A percentile compares a stretch with the other conserved stretches of the same genome.
Conservation (phyloP, 768 basidiomycete genomes). For the Boletus eberwhitei region DNA sequence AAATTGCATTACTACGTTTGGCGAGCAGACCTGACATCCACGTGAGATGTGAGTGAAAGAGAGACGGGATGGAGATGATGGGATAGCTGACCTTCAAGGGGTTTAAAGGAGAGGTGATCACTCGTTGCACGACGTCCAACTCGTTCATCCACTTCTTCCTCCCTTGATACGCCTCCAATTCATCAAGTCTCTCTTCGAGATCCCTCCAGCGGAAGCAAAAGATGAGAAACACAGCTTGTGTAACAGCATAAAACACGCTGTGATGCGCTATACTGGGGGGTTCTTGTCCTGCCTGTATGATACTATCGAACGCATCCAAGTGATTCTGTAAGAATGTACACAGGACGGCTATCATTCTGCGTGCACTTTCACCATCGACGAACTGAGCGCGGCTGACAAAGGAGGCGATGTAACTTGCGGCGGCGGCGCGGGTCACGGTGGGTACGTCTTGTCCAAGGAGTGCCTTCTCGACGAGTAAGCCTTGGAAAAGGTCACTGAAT, state of each 20-base stretch:
- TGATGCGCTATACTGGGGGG: slow-evolving; percentile 40
- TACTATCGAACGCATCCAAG: slow-evolving; percentile 65
- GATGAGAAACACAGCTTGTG: slow-evolving; percentile 90
- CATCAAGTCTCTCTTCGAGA: slow-evolving; percentile 59
- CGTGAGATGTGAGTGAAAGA: background rate
- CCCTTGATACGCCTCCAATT: slow-evolving; percentile 47
- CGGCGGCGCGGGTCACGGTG: slow-evolving; percentile 82
- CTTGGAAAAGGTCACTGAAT: slow-evolving; percentile 91
- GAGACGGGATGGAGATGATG: too few species aligned
- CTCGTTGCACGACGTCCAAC: slow-evolving; percentile 72
- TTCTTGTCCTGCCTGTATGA: slow-evolving; percentile 36
- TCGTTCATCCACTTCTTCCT: slow-evolving; percentile 82
- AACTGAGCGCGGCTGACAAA: slow-evolving; percentile 89
- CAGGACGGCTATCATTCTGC: slow-evolving; percentile 76
- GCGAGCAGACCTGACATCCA: slow-evolving; percentile 73
- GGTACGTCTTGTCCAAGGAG: slow-evolving; percentile 59
- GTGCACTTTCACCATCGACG: slow-evolving; percentile 70
- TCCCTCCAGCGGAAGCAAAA: slow-evolving; percentile 99
- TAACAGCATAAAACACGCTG: slow-evolving; percentile 86
- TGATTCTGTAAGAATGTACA: slow-evolving; percentile 80
- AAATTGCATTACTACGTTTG: slow-evolving; percentile 89
- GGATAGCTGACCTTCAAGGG: slow-evolving; percentile 58
- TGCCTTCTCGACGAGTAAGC: slow-evolving; percentile 89
- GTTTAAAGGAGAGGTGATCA: slow-evolving; percentile 78
- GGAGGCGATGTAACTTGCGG: slow-evolving; percentile 89